Percentiles rank a stretch among this genome's conserved stretches.
Evolutionary conservation across 179 eudicot genomes (phyloP).

Genomic region (Corrigiola litoralis): DNA sequence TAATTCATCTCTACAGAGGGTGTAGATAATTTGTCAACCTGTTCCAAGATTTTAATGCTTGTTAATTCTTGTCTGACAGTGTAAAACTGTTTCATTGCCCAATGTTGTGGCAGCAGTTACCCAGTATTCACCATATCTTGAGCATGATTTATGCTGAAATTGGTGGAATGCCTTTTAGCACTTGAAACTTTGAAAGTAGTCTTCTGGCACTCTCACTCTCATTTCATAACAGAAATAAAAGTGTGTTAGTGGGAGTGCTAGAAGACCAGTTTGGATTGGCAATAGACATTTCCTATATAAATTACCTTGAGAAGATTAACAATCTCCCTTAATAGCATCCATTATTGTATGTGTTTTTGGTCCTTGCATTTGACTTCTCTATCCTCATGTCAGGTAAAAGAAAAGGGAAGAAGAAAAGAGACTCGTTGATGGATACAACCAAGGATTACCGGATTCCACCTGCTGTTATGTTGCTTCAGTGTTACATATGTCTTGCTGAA

Average conservation of each 20-base stretch:
- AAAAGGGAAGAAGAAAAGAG: constrained; percentile 87
- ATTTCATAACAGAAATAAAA: no score
- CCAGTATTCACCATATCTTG: no score
- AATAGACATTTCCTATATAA: no score
- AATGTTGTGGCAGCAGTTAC: background rate
- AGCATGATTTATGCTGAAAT: no score
- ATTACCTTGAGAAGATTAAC: no score
- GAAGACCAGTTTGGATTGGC: no score
- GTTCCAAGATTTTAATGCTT: background rate
- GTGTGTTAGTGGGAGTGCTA: no score
- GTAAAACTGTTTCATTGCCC: background rate
- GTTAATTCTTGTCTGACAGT: background rate
- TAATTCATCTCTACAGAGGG: background rate
- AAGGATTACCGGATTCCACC: constrained; percentile 76
- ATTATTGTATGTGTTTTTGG: background rate
- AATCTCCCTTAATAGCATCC: no score
- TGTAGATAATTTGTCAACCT: background rate
- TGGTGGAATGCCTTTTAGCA: no score
- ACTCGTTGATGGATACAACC: constrained; percentile 52
- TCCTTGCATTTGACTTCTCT: constrained; percentile 6
- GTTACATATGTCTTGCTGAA: constrained; percentile 84
- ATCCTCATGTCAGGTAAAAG: constrained; percentile 47
- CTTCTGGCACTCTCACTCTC: no score
- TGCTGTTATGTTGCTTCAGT: constrained; percentile 67
- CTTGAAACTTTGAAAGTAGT: no score